Conservation (phyloP, 352 stramenopile species). For the Hyphochytrium catenoides region DNA sequence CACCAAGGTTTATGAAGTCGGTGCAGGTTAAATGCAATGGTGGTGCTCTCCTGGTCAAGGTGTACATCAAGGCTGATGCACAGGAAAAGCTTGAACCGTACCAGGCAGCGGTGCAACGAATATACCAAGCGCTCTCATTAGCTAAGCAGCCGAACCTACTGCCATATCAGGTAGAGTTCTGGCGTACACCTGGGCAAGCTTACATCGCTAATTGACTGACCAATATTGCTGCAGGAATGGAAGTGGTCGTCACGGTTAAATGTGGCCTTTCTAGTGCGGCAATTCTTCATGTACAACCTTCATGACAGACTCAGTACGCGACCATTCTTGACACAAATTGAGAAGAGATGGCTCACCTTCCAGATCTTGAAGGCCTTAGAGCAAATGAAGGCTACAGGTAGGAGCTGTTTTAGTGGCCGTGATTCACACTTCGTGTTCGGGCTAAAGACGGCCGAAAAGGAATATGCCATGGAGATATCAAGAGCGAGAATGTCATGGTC, state of each 20-base stretch:
- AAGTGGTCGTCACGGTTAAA: constrained; percentile 8
- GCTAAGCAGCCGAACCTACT: constrained; percentile 8
- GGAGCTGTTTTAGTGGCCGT: too few species aligned
- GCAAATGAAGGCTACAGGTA: too few species aligned
- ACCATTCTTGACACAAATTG: constrained; percentile 77
- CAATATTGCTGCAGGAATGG: constrained; percentile 2
- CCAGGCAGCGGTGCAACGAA: too few species aligned
- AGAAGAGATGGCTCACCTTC: constrained; percentile 94
- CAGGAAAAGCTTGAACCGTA: too few species aligned
- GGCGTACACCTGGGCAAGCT: too few species aligned
- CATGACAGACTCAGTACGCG: constrained; percentile 85
- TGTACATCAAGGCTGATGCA: too few species aligned
- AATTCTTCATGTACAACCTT: constrained; percentile 87
- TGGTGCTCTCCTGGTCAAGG: too few species aligned
- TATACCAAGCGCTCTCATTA: not conserved
- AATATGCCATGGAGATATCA: constrained; percentile 91
- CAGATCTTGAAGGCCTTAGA: constrained; percentile 83
- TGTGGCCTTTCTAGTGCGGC: constrained; percentile 77
- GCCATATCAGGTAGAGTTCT: constrained; percentile 7
- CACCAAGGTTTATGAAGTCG: too few species aligned
- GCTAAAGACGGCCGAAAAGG: constrained; percentile 66
- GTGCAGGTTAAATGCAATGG: too few species aligned
- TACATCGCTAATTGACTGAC: too few species aligned
- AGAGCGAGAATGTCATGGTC: constrained; percentile 94
- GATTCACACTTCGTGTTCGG: too few species aligned